These are phyloP conservation scores for Rhodotorula paludigena DNA, from an alignment of 768 basidiomycete species.

Conservation along the genomic window DNA sequence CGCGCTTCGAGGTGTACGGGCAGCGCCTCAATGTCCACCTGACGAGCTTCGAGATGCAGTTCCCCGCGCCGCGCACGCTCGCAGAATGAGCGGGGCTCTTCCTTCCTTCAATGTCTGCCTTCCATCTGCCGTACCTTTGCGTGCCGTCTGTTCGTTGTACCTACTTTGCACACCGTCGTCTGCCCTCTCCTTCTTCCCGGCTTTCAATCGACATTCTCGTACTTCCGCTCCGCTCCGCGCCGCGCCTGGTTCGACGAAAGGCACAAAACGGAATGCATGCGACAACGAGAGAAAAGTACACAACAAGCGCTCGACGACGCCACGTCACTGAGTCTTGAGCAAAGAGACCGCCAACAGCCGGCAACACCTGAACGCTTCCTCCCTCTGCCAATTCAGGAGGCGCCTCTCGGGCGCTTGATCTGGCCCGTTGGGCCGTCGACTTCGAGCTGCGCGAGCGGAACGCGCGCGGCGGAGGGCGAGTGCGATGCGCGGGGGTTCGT, in stretches of 20 bases:
- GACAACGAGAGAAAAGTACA: neutral
- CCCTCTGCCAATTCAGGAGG: neutral
- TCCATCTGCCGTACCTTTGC: too few species aligned
- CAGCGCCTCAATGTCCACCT: slow-evolving; percentile 4
- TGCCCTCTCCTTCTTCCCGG: too few species aligned
- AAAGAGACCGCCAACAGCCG: neutral
- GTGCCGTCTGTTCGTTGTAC: too few species aligned
- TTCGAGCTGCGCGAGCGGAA: neutral
- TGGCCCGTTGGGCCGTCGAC: neutral
- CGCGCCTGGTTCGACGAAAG: too few species aligned
- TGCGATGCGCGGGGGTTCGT: neutral
- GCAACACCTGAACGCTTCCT: neutral
- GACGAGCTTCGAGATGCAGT: slow-evolving; percentile 7
- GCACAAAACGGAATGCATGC: neutral
- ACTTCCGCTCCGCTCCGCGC: too few species aligned
- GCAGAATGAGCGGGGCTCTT: too few species aligned
- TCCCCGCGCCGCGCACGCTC: neutral
- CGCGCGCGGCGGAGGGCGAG: neutral
- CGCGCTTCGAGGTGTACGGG: slow-evolving; percentile 3
- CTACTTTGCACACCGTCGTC: too few species aligned
- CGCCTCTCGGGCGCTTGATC: neutral
- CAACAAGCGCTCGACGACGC: neutral
- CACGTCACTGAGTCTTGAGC: too few species aligned
- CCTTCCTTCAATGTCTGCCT: too few species aligned
- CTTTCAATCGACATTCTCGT: too few species aligned